A percentile compares a stretch with the other conserved stretches of the same genome.
Conservation (phyloP, 2,329 filamentous ascomycete species). For the Clarireedia paspali region DNA sequence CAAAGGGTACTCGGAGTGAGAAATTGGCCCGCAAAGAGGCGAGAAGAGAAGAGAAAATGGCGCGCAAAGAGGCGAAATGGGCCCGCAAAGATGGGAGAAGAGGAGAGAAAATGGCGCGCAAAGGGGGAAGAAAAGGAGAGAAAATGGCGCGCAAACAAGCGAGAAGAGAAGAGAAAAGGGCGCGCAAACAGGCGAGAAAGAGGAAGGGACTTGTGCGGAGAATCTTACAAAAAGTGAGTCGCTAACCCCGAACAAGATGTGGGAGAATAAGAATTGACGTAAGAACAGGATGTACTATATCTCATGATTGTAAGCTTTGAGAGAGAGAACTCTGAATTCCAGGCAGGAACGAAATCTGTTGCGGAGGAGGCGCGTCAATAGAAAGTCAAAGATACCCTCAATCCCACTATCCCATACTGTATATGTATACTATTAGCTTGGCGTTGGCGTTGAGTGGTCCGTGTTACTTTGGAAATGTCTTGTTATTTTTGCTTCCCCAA, state of each 20-base stretch:
- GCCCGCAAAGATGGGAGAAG: background rate
- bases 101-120: background rate
- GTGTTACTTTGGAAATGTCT: too few species aligned
- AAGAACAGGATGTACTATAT: conserved; percentile 38
- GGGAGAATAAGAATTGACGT: background rate
- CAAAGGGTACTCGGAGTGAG: background rate
- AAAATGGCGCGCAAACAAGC: background rate
- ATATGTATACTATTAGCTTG: too few species aligned
- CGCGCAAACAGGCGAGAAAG: conserved; percentile 5
- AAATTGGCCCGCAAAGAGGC: background rate
- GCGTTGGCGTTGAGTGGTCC: too few species aligned
- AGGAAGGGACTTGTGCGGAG: conserved; percentile 20
- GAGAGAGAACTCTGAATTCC: background rate
- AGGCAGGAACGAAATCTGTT: conserved; percentile 1
- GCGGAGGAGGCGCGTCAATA: background rate
- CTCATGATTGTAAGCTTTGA: conserved; percentile 38
- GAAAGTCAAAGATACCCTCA: background rate
- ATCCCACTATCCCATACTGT: too few species aligned
- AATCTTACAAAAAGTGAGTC: conserved; percentile 27
- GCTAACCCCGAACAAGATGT: background rate
- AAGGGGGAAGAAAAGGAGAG: background rate
- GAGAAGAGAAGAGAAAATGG: background rate
- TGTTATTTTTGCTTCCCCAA: too few species aligned
- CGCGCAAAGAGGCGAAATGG: background rate
- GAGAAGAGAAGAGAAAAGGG: conserved; percentile 4